These are phyloP conservation scores for Petrea volubilis DNA, from an alignment of 257 asterid species.

Conservation along the genomic window DNA sequence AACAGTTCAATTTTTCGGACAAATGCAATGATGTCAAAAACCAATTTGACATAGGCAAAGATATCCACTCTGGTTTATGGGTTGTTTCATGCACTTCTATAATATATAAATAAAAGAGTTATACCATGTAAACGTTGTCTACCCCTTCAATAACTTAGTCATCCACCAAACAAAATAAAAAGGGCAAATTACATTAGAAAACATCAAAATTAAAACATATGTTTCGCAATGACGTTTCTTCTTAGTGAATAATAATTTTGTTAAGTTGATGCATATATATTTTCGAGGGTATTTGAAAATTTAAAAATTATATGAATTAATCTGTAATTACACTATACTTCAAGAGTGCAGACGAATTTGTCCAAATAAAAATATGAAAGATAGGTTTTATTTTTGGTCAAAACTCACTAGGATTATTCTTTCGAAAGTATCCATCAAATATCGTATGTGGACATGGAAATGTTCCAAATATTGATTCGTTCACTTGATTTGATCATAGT, in stretches of 20 bases:
- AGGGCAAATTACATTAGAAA: too few species aligned
- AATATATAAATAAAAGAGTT: neutral
- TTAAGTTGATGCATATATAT: too few species aligned
- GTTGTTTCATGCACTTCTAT: neutral
- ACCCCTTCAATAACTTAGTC: neutral
- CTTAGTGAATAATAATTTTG: too few species aligned
- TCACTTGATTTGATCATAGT: neutral
- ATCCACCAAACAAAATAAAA: neutral
- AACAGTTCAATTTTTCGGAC: slow-evolving; percentile 16
- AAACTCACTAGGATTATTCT: neutral
- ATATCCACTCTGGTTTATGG: neutral
- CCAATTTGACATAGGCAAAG: neutral
- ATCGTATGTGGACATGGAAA: neutral
- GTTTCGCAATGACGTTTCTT: too few species aligned
- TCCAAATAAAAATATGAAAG: too few species aligned
- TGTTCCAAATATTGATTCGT: neutral
- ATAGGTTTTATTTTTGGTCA: neutral
- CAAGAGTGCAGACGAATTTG: too few species aligned
- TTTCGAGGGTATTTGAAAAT: too few species aligned
- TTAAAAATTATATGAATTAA: too few species aligned
- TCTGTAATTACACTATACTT: too few species aligned
- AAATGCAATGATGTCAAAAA: slow-evolving; percentile 3
- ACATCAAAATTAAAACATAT: too few species aligned
- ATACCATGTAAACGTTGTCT: neutral
- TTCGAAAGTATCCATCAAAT: neutral